Base-by-base conservation (phyloP, 2,329 filamentous ascomycete genomes). In the Tolypocladium sp. region DNA sequence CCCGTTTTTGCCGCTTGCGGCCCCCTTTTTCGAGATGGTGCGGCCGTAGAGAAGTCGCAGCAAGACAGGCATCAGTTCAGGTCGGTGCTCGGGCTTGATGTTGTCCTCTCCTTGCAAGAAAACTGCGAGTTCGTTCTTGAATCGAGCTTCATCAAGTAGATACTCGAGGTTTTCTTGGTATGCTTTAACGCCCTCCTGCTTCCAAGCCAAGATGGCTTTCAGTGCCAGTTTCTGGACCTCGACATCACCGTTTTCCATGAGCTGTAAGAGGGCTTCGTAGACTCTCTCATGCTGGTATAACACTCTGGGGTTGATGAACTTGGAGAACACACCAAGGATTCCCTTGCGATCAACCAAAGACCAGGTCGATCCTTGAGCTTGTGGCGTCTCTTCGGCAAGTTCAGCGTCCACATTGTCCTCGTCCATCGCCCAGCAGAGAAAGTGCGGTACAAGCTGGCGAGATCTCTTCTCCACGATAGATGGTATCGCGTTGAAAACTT, bases 111-210 rank as follows among this genome's bases (percentile, higher is more conserved):
- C 83, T 68, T 91, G 88, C 57, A 99, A 82, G 63, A 99, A 89
- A 5, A 94, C 85, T 0, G 91, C 88, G n/a, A 99, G 81, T 70
- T 97, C 93, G 68, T 97, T 94, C 68, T 92, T 91, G 75, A 97
- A 96, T 55, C 90, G 84, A 30, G 90, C 87, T 63, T 97, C 94
- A 64, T 99, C 94, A 10, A 97, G 82, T 2, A 99, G 79, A 66
- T 91, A 92, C 62, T 91, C 82, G 30, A 99, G 75, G 65, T 92
- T 91, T 65, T 97, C 92, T 66, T 92, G 85, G 68, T 97, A 96
- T 0, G 86, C 81, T 61, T 82, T 82, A 56, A 99, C 79, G 10
- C 82, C 85, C 2, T 87, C 81, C 60, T 89, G 84, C 71, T 96
- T 97, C 93, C 94, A 99, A 0, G 91, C 85, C 57, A 97, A 79